These are phyloP conservation scores for Liquidambar formosana DNA, from an alignment of 164 flowering plant genomes.

Conservation along the genomic window DNA sequence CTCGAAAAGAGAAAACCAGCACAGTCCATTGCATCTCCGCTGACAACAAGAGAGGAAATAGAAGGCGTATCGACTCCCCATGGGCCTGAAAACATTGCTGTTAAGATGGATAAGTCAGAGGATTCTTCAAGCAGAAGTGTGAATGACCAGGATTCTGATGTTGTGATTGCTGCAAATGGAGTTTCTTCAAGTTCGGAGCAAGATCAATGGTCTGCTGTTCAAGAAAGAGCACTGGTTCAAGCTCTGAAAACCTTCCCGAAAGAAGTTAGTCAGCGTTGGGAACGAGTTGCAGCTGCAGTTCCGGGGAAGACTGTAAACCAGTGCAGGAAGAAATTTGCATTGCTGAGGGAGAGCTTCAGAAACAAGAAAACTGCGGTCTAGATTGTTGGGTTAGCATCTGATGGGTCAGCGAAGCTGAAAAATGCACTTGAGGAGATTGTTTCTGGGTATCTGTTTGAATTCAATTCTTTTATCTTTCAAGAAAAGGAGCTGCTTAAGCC, in stretches of 20 bases:
- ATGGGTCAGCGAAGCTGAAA: too few relatives aligned
- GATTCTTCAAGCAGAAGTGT: conserved; percentile 35
- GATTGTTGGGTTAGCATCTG: neutral
- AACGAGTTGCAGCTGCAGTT: conserved; percentile 87
- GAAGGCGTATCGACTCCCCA: conserved; percentile 28
- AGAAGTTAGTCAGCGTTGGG: conserved; percentile 58
- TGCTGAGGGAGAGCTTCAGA: conserved; percentile 78
- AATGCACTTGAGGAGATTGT: neutral
- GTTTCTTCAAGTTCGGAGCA: conserved; percentile 51
- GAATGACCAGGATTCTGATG: conserved; percentile 26
- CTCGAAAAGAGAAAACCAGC: conserved; percentile 91
- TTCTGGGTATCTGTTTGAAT: neutral
- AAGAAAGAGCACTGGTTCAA: conserved; percentile 52
- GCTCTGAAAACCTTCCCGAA: conserved; percentile 53
- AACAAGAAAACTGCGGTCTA: conserved; percentile 54
- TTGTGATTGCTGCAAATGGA: conserved; percentile 26
- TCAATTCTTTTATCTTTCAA: neutral
- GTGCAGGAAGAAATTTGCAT: conserved; percentile 74
- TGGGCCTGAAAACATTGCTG: conserved; percentile 11
- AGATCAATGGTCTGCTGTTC: conserved; percentile 73
- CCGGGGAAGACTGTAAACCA: conserved; percentile 79
- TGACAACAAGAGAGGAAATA: conserved; percentile 68
- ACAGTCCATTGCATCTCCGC: conserved; percentile 71
- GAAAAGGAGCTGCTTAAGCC: neutral
- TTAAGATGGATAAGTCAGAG: conserved; percentile 9